Base-by-base conservation (phyloP, 768 basidiomycete genomes). In the Mycena crocata region DNA sequence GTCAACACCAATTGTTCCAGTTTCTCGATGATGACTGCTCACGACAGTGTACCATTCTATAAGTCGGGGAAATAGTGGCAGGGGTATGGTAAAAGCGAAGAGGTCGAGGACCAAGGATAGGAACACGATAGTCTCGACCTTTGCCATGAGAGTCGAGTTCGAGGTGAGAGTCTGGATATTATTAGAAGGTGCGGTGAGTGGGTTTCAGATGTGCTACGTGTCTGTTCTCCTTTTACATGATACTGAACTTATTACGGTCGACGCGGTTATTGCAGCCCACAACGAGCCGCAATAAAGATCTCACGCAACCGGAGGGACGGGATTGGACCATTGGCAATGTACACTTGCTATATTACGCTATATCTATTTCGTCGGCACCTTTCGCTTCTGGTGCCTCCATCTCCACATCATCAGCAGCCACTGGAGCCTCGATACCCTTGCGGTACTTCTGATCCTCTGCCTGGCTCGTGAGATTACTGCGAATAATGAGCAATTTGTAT, bases 21-120 rank as follows among this genome's bases (percentile, higher is more conserved):
- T 31, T 17, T n/a, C 15, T 13, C 59, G n/a, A n/a, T 39, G 23
- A 32, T 48, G 23, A 26, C 31, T 44, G 77, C 87, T 72, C 69
- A 92, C 93, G 75, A 88, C 78, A 1, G 90, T 90, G 75, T 95
- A 96, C 93, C 93, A 95, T 80, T 96, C 91, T 45, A 98, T 96
- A 54, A 99, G 84, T n/a, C 96, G 89, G n/a, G 97, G 97, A 78
- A 98, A 98, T 32, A 98, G 87, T 24, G 97, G 97, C n/a, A 98
- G 85, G 13, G 95, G 96, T 49, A 97, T 93, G 26, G 95, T 98
- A 79, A 96, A 97, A 15, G 95, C 94, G 85, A 85, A 81, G 26
- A 99, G 87, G 78, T 99, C 97, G 44, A 98, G 85, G 28, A 99
- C 85, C 32, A 99, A 83, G 2, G 96, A 96, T 57, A 95, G 74